A percentile compares a stretch with the other conserved stretches of the same genome.
Conservation (phyloP, 2,329 filamentous ascomycete genomes). For the Aurifilum marmelostoma region DNA sequence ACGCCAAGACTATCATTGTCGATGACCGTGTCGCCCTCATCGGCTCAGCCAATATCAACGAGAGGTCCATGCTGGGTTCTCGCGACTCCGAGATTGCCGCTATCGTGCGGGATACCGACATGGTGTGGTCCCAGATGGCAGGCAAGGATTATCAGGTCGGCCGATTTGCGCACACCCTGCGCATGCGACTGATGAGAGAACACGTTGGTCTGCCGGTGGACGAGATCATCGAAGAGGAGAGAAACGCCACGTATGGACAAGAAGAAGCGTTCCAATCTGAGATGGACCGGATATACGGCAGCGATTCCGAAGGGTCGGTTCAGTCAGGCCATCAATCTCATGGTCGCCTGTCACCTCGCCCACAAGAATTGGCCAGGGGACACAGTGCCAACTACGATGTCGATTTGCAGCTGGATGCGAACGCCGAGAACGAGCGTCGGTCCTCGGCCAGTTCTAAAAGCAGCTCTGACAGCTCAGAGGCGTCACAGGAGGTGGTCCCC, state of each 20-base stretch:
- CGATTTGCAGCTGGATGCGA: conserved; percentile 49
- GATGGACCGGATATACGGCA: conserved; percentile 65
- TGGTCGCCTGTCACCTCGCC: conserved; percentile 13
- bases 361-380: conserved; percentile 40
- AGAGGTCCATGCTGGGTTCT: conserved; percentile 89
- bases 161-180: conserved; percentile 88
- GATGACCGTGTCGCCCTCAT: conserved; percentile 94
- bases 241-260: conserved; percentile 66
- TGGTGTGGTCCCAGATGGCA: conserved; percentile 90
- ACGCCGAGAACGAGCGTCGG: conserved; percentile 37
- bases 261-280: conserved; percentile 57
- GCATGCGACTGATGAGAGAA: conserved; percentile 93
- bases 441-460: conserved; percentile 41
- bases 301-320: conserved; percentile 41
- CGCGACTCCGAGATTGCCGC: conserved; percentile 92
- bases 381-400: conserved; percentile 79
- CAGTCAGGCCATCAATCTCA: conserved; percentile 18
- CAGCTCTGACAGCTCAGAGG: conserved; percentile 50
- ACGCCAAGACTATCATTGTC: conserved; percentile 95
- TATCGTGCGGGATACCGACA: conserved; percentile 88
- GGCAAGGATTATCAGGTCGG: conserved; percentile 88
- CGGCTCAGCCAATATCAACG: conserved; percentile 97
- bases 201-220: conserved; percentile 96
- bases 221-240: conserved; percentile 80
- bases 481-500: conserved; percentile 46